Evolutionary conservation across 768 basidiomycete species (phyloP).

Genomic region (Phylloporus arenicola): DNA sequence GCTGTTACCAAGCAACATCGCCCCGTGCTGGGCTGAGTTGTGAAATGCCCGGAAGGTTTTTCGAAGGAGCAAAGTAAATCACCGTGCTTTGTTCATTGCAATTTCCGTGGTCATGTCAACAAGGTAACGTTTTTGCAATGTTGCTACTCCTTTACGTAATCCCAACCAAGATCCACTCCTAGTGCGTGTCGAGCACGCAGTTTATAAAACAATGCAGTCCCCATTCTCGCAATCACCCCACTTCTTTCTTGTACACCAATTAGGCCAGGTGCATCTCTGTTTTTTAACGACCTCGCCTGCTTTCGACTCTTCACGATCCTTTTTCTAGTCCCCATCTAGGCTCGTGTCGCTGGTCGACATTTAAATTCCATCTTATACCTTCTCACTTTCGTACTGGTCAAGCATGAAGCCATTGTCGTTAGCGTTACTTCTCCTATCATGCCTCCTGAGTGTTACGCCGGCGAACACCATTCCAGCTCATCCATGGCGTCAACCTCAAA

Average conservation of each 20-base stretch:
- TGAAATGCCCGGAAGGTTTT: background rate
- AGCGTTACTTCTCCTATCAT: constrained; percentile 49
- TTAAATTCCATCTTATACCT: background rate
- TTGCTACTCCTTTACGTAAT: constrained; percentile 13
- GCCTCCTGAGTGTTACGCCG: constrained; percentile 41
- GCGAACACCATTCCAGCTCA: constrained; percentile 21
- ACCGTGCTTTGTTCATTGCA: constrained; percentile 4
- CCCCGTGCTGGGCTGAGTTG: background rate
- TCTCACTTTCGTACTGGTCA: background rate
- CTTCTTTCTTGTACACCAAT: background rate
- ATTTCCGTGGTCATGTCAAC: constrained; percentile 9
- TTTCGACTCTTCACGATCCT: constrained; percentile 7
- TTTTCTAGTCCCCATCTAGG: background rate
- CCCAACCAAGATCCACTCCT: background rate
- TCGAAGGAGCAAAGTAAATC: background rate
- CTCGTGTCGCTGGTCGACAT: constrained; percentile 13
- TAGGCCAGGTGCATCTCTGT: constrained; percentile 19
- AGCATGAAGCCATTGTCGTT: constrained; percentile 51
- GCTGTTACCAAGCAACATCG: constrained; percentile 15
- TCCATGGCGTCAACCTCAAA: constrained; percentile 9
- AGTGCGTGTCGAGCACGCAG: background rate
- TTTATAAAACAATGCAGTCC: constrained; percentile 7
- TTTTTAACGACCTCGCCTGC: constrained; percentile 2
- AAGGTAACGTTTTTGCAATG: constrained; percentile 18
- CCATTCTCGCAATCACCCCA: background rate